phyloP scores from a whole-genome alignment of 2,329 filamentous ascomycete species.

The Geoglossum cookeanum region DNA sequence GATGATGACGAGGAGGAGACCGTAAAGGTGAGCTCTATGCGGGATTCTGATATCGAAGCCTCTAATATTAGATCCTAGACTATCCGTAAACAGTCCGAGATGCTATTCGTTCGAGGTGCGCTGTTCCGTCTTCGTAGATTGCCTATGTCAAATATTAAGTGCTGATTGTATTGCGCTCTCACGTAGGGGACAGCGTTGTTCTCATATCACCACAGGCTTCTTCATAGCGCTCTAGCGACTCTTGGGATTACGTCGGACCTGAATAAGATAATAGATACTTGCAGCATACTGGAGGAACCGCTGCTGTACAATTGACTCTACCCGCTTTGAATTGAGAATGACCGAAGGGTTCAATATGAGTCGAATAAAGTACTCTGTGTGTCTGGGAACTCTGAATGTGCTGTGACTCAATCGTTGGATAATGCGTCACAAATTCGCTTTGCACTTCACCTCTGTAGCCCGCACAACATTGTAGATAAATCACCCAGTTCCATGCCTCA shows the following conservation, averaged over 20 bases:
- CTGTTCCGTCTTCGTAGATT: slow-evolving; percentile 6
- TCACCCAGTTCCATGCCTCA: neutral
- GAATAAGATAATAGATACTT: neutral
- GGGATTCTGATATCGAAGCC: slow-evolving; percentile 10
- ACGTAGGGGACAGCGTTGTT: slow-evolving; percentile 44
- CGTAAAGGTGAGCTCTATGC: slow-evolving; percentile 9
- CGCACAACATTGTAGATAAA: neutral
- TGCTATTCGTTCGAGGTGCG: slow-evolving; percentile 92
- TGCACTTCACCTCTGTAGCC: neutral
- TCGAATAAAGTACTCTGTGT: neutral
- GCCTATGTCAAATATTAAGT: neutral
- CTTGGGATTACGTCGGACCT: neutral
- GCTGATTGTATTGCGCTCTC: neutral
- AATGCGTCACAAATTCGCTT: slow-evolving; percentile 2
- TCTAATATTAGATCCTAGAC: slow-evolving; percentile 35
- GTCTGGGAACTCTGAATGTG: neutral
- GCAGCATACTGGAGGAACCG: neutral
- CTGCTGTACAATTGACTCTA: neutral
- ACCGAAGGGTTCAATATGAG: neutral
- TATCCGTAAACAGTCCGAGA: slow-evolving; percentile 91
- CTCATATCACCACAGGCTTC: slow-evolving; percentile 10
- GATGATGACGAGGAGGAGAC: too few relatives aligned
- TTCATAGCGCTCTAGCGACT: neutral
- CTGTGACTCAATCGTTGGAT: neutral
- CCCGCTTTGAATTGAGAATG: neutral